phyloP scores from a whole-genome alignment of 768 basidiomycete genomes.

The Multifurca ochricompacta region DNA sequence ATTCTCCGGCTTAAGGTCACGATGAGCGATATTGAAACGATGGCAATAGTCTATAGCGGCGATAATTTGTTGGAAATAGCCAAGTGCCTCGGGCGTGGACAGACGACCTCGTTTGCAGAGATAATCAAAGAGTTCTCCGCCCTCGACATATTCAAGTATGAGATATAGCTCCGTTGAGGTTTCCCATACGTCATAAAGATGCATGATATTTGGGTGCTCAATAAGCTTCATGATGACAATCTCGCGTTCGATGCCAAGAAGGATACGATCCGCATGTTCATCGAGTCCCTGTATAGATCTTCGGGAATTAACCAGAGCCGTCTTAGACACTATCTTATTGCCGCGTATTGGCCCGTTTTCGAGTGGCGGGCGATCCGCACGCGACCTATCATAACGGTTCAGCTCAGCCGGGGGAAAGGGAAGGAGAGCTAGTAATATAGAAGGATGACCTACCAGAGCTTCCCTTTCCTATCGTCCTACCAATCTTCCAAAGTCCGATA shows the following conservation, averaged over 20 bases:
- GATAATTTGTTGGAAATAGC: slow-evolving; percentile 92
- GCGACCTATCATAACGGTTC: slow-evolving; percentile 47
- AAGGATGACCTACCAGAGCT: slow-evolving; percentile 36
- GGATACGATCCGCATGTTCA: slow-evolving; percentile 67
- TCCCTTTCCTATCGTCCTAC: slow-evolving; percentile 48
- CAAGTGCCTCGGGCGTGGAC: slow-evolving; percentile 61
- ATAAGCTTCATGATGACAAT: slow-evolving; percentile 98
- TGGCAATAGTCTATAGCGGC: slow-evolving; percentile 88
- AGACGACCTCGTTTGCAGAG: slow-evolving; percentile 74
- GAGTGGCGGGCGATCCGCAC: slow-evolving; percentile 84
- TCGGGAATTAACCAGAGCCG: slow-evolving; percentile 52
- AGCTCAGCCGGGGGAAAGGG: neutral
- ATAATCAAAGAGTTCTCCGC: slow-evolving; percentile 92
- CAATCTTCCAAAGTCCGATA: slow-evolving; percentile 49
- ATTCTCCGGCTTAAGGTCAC: slow-evolving; percentile 90
- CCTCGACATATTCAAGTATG: slow-evolving; percentile 90
- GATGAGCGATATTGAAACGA: slow-evolving; percentile 88
- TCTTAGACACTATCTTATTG: slow-evolving; percentile 88
- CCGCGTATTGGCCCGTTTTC: slow-evolving; percentile 84
- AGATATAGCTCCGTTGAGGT: slow-evolving; percentile 82
- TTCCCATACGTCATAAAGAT: slow-evolving; percentile 96
- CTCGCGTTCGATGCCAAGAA: slow-evolving; percentile 82
- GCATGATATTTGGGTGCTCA: slow-evolving; percentile 91
- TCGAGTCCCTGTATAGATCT: slow-evolving; percentile 61
- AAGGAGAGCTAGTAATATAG: neutral